Evolutionary conservation across 2,329 filamentous ascomycete genomes (phyloP).

Genomic region (Daldinia sp.): DNA sequence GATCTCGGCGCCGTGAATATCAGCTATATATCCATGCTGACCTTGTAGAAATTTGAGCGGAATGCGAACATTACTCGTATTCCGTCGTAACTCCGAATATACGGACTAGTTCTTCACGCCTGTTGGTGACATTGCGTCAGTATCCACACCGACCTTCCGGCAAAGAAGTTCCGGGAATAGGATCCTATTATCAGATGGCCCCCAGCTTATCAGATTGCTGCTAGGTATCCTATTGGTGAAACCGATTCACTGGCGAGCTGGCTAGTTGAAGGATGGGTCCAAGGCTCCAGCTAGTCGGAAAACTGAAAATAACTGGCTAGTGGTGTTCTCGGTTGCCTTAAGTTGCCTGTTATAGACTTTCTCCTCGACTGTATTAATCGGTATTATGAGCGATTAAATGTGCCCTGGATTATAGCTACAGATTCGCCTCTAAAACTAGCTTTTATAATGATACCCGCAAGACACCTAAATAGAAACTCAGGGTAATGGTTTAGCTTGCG

Average conservation of each 20-base stretch:
- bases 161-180: not conserved
- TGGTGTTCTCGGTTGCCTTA: no score
- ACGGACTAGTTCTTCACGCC: not conserved
- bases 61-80: not conserved
- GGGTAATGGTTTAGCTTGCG: no score
- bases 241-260: not conserved
- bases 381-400: no score
- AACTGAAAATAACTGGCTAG: no score
- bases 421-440: no score
- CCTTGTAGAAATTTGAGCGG: not conserved
- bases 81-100: constrained; percentile 9
- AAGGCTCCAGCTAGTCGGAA: no score
- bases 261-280: no score
- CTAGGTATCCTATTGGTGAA: not conserved
- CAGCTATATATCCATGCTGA: not conserved
- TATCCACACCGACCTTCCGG: not conserved
- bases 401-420: no score
- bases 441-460: no score
- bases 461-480: no score
- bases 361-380: no score
- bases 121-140: constrained; percentile 1
- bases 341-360: no score
- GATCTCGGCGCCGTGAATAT: constrained; percentile 2
- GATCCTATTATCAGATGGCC: constrained; percentile 3
- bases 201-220: not conserved